Conservation (phyloP, 129 eudicot species). For the Pseudognaphalium luteoalbum region DNA sequence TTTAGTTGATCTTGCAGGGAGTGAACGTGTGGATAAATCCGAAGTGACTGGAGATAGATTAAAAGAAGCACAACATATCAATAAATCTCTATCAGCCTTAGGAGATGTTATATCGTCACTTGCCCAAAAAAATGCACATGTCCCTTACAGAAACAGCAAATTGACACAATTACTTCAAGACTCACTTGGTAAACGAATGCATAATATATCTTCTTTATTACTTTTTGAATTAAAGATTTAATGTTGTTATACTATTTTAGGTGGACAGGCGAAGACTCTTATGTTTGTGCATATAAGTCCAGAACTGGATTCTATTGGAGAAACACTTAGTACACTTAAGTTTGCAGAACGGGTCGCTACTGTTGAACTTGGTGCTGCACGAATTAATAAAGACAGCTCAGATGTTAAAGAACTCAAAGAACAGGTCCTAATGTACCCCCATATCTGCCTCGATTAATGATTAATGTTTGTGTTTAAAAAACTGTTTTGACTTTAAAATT, state of each 20-base stretch:
- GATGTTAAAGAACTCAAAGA: constrained; percentile 93
- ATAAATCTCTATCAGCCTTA: constrained; percentile 84
- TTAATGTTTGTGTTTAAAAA: neutral
- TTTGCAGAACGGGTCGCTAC: constrained; percentile 96
- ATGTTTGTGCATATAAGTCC: constrained; percentile 99
- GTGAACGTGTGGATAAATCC: constrained; percentile 96
- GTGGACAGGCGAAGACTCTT: constrained; percentile 96
- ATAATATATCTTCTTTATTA: neutral
- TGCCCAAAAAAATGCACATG: constrained; percentile 88
- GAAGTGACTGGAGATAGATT: constrained; percentile 95
- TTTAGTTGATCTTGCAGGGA: constrained; percentile 97
- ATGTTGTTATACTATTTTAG: constrained; percentile 32
- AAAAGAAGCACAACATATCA: constrained; percentile 96
- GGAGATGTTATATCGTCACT: constrained; percentile 96
- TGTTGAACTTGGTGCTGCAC: constrained; percentile 97
- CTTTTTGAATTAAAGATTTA: neutral
- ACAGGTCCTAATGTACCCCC: constrained; percentile 46
- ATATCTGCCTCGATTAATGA: neutral
- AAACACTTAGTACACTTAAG: constrained; percentile 92
- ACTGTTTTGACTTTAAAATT: neutral
- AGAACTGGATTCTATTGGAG: constrained; percentile 90
- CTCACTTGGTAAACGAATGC: constrained; percentile 62
- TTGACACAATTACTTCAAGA: constrained; percentile 97
- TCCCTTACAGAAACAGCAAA: constrained; percentile 92
- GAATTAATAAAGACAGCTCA: constrained; percentile 71